Base-by-base conservation (phyloP, 2,329 filamentous ascomycete genomes). In the Colletotrichum neosansevieriae region DNA sequence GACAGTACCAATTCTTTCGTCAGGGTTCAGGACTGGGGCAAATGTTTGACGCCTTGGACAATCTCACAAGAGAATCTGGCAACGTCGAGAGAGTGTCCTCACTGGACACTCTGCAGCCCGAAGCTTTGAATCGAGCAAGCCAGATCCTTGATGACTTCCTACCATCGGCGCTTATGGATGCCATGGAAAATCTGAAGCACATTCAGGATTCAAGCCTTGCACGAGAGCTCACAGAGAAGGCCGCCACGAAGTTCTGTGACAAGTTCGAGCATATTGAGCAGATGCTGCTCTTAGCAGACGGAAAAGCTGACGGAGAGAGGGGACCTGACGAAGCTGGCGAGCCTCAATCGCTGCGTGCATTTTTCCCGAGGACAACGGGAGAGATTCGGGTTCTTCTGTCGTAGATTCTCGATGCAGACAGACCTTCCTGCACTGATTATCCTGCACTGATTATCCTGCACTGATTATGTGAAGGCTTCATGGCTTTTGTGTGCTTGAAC, bases 91-190 rank as follows among this genome's bases (percentile, higher is more conserved):
- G 85, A 12, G 84, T 66, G 21, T 32, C 47, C 17, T 58, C 59
- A 4, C 58, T 93, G 24, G 76, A 82, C 1, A 75, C 76, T 1
- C 82, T 91, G 1, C 86, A 90, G 67, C 85, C 88, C 0, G 80
- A 85, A 5, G 79, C 85, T 0, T 83, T 98, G n/a, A 80, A 86
- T 1, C 81, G 84, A 57, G 89, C 91, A 2, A 93, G 93, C 73
- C 92, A 94, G 74, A 87, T 86, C 45, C 84, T 99, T 6, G 96
- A 99, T 75, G 90, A 94, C 69, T 99, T 98, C 80, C 83, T 99
- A 24, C 94, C 96, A 0, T 97, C 94, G 1, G 96, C 95, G 3
- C 85, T 97, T 34, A 95, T 98, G 84, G 96, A 99, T 76, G 94
- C 94, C 3, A 89, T 93, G 73, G 92, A 96, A 58, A 93, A 94